Percentiles rank a stretch among this genome's conserved stretches.
Evolutionary conservation across 1,284 basidiomycete species (phyloP).

Genomic region (Pterulicium gracile): DNA sequence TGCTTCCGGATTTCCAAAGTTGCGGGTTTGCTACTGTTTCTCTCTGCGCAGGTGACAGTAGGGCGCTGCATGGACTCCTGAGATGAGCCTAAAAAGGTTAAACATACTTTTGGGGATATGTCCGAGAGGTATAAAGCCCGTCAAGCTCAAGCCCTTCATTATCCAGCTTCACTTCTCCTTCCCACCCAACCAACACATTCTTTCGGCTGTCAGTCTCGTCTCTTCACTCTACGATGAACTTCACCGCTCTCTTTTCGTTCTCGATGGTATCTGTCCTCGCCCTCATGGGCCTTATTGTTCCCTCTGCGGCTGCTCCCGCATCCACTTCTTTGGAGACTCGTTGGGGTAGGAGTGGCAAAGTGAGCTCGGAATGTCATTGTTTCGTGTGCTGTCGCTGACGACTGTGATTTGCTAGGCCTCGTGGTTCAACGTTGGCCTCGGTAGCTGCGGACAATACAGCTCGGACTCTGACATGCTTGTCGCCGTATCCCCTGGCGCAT

Average conservation of each 20-base stretch:
- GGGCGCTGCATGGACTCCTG: too few relatives aligned
- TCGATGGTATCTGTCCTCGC: background rate
- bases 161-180: too few relatives aligned
- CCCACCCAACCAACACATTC: too few relatives aligned
- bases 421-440: conserved; percentile 31
- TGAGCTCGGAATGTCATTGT: background rate
- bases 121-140: too few relatives aligned
- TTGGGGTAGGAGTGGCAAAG: background rate
- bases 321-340: background rate
- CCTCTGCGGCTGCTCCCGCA: background rate
- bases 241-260: background rate
- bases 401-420: background rate
- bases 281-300: background rate
- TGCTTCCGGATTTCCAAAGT: too few relatives aligned
- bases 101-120: too few relatives aligned
- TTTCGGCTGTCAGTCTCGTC: too few relatives aligned
- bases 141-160: too few relatives aligned
- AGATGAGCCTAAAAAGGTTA: too few relatives aligned
- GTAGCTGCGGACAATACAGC: conserved; percentile 28
- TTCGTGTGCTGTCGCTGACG: background rate
- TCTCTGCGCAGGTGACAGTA: too few relatives aligned
- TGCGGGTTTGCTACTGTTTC: too few relatives aligned
- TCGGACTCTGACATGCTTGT: conserved; percentile 25
- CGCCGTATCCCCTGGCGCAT: conserved; percentile 24
- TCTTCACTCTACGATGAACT: too few relatives aligned